These are phyloP conservation scores for Calonectria montana DNA, from an alignment of 2,329 filamentous ascomycete species.

Conservation along the genomic window DNA sequence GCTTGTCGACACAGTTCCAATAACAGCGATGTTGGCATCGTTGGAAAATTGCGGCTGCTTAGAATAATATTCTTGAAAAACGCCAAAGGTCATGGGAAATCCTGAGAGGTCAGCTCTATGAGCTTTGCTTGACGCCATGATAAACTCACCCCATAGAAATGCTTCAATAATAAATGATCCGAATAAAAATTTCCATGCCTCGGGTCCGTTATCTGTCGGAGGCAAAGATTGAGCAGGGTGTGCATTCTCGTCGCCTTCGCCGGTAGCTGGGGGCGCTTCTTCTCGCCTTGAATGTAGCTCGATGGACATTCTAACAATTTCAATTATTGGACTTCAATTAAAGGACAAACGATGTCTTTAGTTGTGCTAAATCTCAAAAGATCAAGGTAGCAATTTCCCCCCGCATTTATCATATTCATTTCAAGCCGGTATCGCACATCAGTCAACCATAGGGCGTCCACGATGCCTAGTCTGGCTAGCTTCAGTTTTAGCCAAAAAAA, in stretches of 20 bases:
- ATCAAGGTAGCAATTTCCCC: neutral
- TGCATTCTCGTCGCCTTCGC: neutral
- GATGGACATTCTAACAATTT: neutral
- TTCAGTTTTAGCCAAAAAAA: neutral
- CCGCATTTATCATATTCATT: neutral
- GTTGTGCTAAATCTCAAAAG: neutral
- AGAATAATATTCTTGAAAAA: conserved; percentile 33
- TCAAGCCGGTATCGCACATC: neutral
- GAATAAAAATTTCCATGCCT: conserved; percentile 37
- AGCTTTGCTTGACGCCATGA: too few species aligned
- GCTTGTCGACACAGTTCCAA: conserved; percentile 28
- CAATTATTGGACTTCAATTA: neutral
- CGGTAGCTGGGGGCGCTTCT: neutral
- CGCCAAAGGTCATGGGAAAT: conserved; percentile 30
- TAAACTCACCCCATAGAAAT: conserved; percentile 36
- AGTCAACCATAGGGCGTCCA: neutral
- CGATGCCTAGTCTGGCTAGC: neutral
- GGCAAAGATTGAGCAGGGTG: conserved; percentile 30
- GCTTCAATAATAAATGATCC: conserved; percentile 39
- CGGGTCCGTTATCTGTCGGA: conserved; percentile 30
- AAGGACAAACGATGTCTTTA: neutral
- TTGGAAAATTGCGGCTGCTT: conserved; percentile 26
- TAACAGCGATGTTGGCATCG: conserved; percentile 22
- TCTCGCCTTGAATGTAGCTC: neutral
- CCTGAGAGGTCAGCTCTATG: neutral